Evolutionary conservation across 2,329 filamentous ascomycete genomes (phyloP), one percentile per base, ranked within the genome.

Genomic region (Ophiocordyceps sinensis): DNA sequence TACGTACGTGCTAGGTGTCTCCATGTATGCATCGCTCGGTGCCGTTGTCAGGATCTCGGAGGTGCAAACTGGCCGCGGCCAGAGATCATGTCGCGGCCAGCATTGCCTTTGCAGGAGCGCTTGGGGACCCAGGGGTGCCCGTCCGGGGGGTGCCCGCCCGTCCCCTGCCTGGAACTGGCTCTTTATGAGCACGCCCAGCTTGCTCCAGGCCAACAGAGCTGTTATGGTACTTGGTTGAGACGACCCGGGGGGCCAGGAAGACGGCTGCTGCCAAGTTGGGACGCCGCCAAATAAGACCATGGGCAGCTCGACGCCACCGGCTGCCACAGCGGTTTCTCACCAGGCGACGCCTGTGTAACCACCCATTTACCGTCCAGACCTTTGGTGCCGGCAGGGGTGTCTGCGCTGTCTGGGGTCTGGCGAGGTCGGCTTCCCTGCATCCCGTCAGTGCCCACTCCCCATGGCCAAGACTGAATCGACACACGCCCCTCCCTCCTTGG

Each of bases 1-100:
- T 36, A 44, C 40, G 42, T 40, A n/a, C 29, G 38, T 42, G 43
- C 30, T 43, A 38, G 41, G 37, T 45, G 43, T 31, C 17, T 39
- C 39, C 38, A 35, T 19, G 44, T 42, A 43, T 36, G 36, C 38
- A 39, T 23, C 19, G 19, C 26, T 30, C 17, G 4, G 32, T 10
- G 40, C 28, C 14, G 29, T 17, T 32, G 28, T 34, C 35, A 28
- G 40, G 36, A 32, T 41, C 28, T 29, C 36, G 32, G 26, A 21
- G 28, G 35, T 19, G 35, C 40, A 37, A 41, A 37, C 35, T 28
- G 19, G 28, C 23, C 23, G 3, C 21, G 13, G 30, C n/a, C 8
- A 30, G 41, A 19, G 19, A 15, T 39, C 23, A 35, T 35, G 32
- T n/a, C 17, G 32, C 32, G n/a, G n/a, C 32, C 32, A 35, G 19